A percentile compares a stretch with the other conserved stretches of the same genome.
These are phyloP conservation scores for Arthrobotrys entomopaga DNA, from an alignment of 2,329 filamentous ascomycete genomes.

Conservation along the genomic window DNA sequence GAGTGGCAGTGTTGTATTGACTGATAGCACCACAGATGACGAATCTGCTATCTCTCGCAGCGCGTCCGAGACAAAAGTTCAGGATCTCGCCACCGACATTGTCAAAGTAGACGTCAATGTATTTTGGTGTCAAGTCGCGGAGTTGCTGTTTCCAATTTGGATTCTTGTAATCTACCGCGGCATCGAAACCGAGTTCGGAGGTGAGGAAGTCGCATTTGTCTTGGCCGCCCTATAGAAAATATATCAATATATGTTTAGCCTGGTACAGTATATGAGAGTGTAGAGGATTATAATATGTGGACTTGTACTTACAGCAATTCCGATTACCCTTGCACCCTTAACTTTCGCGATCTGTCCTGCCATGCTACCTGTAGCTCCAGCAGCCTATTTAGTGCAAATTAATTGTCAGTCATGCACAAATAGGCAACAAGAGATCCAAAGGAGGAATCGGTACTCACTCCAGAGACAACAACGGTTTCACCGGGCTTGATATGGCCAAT, in stretches of 20 bases:
- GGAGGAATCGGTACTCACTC: slow-evolving; percentile 60
- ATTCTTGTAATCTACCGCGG: slow-evolving; percentile 76
- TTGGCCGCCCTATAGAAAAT: slow-evolving; percentile 68
- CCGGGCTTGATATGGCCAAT: slow-evolving; percentile 75
- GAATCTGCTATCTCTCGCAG: slow-evolving; percentile 72
- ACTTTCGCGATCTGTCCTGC: slow-evolving; percentile 82
- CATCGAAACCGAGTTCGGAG: slow-evolving; percentile 73
- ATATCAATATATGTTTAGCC: too few relatives aligned
- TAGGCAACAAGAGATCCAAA: neutral
- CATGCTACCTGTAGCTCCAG: slow-evolving; percentile 79
- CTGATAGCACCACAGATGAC: slow-evolving; percentile 78
- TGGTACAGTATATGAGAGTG: too few relatives aligned
- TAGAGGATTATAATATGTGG: neutral
- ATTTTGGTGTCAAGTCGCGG: slow-evolving; percentile 69
- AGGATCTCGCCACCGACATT: slow-evolving; percentile 79
- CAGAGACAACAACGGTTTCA: slow-evolving; percentile 80
- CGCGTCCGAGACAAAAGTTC: slow-evolving; percentile 72
- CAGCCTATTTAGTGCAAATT: slow-evolving; percentile 65
- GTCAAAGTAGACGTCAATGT: slow-evolving; percentile 78
- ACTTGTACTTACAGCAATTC: slow-evolving; percentile 40
- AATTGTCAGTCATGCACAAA: too few relatives aligned
- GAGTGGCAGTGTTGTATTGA: slow-evolving; percentile 72
- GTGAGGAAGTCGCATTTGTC: slow-evolving; percentile 75
- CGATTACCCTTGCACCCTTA: slow-evolving; percentile 67
- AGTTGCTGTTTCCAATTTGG: slow-evolving; percentile 71